Evolutionary conservation across 2,329 filamentous ascomycete genomes (phyloP), one percentile per base, ranked within the genome.

Genomic region (Penicillium sp.): DNA sequence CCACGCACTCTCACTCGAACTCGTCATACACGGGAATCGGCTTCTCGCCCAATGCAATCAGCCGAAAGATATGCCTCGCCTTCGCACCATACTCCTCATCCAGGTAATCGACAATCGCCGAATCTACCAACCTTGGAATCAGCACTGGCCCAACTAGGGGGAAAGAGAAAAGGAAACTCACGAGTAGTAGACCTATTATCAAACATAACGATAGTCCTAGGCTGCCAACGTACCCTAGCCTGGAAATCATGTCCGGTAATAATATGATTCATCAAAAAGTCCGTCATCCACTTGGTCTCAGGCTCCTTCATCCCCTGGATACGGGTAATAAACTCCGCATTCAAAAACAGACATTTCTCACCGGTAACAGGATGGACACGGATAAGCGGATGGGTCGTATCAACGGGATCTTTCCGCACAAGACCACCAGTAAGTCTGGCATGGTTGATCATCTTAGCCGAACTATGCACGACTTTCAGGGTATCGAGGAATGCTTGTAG

Each of bases 191-290:
- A 68, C 38, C 74, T 66, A 44, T 76, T 74, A 55, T 76, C 74
- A 58, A 75, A 76, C 55, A 77, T 72, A 13, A 77, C 75, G 42
- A 78, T 71, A 2, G 73, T 75, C 47, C 69, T 66, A 6, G 74
- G 74, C 55, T 72, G 69, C 73, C 73, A 77, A 32, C 68, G 64
- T 24, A 77, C 69, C 14, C 74, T 61, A 27, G 67, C 69, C 56
- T 74, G 72, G 58, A 76, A 73, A 57, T 76, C 74, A 52, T 74
- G 72, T 9, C 71, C 71, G 6, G 62, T 65, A 26, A 72, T 64
- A 40, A 76, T 68, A 51, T 76, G 74, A 47, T 75, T 67, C 62
- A 72, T 67, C 35, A 77, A 58, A 57, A 76, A 76, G 38, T 76
- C 73, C 27, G 74, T 59, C 40, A 77, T 55, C 54, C 67, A 68